Conservation (phyloP, 78 protist genomes). For the Dictyostelium intermedium region DNA sequence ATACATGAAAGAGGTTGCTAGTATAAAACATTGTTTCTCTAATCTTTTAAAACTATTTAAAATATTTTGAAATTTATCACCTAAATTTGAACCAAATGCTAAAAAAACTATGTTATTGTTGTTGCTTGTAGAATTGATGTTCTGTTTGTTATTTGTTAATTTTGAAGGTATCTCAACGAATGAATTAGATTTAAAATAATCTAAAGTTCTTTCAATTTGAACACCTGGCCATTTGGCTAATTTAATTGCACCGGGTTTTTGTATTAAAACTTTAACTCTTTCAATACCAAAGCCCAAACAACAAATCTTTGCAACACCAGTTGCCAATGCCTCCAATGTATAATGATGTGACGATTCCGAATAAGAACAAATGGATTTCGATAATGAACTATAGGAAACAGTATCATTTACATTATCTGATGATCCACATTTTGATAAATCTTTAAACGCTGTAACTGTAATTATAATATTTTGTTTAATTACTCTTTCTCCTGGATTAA, state of each 20-base stretch:
- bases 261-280: constrained; percentile 43
- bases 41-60: neutral
- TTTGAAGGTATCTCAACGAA: constrained; percentile 8
- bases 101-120: constrained; percentile 6
- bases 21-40: neutral
- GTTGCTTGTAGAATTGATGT: too few relatives aligned
- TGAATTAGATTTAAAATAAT: constrained; percentile 41
- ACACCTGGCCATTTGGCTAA: constrained; percentile 82
- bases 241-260: constrained; percentile 80
- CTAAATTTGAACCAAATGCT: constrained; percentile 75
- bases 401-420: constrained; percentile 71
- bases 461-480: constrained; percentile 60
- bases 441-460: constrained; percentile 39
- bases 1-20: constrained; percentile 81
- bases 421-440: constrained; percentile 59
- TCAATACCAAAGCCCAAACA: constrained; percentile 77
- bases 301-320: constrained; percentile 76
- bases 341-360: constrained; percentile 74
- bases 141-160: neutral
- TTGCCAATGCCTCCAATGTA: constrained; percentile 78
- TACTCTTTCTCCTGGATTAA: constrained; percentile 74
- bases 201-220: constrained; percentile 43
- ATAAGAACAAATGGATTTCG: constrained; percentile 55
- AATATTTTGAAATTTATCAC: constrained; percentile 51
- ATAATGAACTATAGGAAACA: constrained; percentile 61